Percentiles rank a stretch among this genome's conserved stretches.
phyloP scores from a whole-genome alignment of 2,329 filamentous ascomycete genomes.

The Colletotrichum sp. region DNA sequence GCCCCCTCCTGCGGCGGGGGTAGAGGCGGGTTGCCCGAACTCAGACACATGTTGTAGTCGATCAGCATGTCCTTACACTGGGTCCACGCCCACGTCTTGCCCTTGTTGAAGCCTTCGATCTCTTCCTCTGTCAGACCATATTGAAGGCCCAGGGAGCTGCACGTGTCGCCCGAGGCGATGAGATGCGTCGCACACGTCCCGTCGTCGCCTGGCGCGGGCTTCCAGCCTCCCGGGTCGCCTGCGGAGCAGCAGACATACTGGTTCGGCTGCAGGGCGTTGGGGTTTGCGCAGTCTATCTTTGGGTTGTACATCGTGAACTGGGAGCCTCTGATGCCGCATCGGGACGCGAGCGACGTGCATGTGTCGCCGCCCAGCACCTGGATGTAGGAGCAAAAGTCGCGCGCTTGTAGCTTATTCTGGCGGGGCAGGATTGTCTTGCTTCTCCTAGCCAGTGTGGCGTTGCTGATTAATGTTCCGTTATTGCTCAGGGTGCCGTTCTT shows the following conservation, averaged over 20 bases:
- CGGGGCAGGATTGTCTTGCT: background rate
- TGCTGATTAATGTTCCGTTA: background rate
- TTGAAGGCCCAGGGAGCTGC: background rate
- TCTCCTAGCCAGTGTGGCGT: background rate
- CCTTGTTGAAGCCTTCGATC: background rate
- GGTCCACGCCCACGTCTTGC: slow-evolving; percentile 4
- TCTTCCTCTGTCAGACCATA: background rate
- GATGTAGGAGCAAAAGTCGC: background rate
- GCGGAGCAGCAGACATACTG: background rate
- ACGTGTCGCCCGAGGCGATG: background rate
- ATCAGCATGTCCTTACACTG: background rate
- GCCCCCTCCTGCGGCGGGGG: background rate
- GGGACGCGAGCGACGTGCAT: background rate
- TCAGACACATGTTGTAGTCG: slow-evolving; percentile 1
- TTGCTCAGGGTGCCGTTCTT: background rate
- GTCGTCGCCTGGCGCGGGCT: background rate
- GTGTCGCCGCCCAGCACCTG: background rate
- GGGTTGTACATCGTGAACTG: slow-evolving; percentile 2
- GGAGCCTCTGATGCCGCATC: background rate
- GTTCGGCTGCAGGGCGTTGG: background rate
- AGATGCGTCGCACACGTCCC: background rate
- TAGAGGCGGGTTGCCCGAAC: background rate
- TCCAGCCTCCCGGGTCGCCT: background rate
- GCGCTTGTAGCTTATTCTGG: background rate
- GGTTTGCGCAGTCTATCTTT: background rate